Evolutionary conservation across 1,284 basidiomycete genomes (phyloP).

Genomic region (Farysia itapuensis): DNA sequence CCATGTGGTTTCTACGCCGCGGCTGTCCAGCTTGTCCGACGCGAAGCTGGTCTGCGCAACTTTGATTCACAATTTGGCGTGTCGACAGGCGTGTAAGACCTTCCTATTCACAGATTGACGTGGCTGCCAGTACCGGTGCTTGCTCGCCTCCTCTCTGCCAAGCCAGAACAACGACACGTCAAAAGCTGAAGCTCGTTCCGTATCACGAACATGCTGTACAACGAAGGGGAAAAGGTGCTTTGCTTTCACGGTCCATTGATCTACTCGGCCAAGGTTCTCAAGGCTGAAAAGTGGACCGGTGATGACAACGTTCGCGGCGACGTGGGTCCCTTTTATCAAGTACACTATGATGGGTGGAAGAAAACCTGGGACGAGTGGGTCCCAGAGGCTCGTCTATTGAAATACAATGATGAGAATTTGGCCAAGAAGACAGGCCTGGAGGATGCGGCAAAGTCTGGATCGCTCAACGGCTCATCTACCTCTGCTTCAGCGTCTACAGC

Average conservation of each 20-base stretch:
- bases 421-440: constrained; percentile 68
- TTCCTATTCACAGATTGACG: too few species aligned
- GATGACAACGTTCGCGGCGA: constrained; percentile 68
- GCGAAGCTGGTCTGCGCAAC: too few species aligned
- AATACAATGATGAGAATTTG: constrained; percentile 81
- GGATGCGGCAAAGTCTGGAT: constrained; percentile 56
- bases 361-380: constrained; percentile 99
- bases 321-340: constrained; percentile 82
- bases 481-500: background rate
- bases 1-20: too few species aligned
- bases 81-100: too few species aligned
- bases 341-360: constrained; percentile 99
- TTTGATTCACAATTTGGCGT: too few species aligned
- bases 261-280: constrained; percentile 91
- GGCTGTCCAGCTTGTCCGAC: too few species aligned
- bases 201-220: constrained; percentile 60
- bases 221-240: constrained; percentile 75
- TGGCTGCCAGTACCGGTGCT: too few species aligned
- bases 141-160: too few species aligned
- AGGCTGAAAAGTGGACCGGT: constrained; percentile 75
- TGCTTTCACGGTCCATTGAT: constrained; percentile 93
- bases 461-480: constrained; percentile 27
- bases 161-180: too few species aligned
- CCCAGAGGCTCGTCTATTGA: constrained; percentile 76
- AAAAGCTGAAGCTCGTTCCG: too few species aligned